Base-by-base conservation (phyloP, 257 asterid species). In the Verbascum thapsus region DNA sequence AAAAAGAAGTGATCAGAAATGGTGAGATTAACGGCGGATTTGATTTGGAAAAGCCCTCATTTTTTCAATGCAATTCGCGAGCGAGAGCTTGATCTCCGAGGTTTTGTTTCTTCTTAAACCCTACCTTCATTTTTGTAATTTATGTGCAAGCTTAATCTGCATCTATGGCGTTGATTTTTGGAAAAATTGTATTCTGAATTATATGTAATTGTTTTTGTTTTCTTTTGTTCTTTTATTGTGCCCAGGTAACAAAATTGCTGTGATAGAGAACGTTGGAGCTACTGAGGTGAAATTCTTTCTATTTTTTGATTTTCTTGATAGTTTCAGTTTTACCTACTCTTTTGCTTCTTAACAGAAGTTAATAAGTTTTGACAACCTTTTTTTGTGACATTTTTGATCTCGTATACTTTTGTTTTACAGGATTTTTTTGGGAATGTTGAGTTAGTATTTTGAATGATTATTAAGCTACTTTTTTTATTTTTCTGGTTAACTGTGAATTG, bases 11-110 rank as follows among this genome's bases (percentile, higher is more conserved):
- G 63, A 61, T 11, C 54, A 71, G 66, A 15, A 38, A 86, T 92
- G 98, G 98, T 92, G 85, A 76, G 98, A 55, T 43, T 88, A 66
- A 92, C 97, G 66, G 96, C 95, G 41, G 97, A 88, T 73, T 67
- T 92, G 67, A 82, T 92, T 18, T 77, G 96, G 95, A 89, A 92
- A 74, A 92, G 98, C 77, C 97, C 96, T 53, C 98, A 88, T 63
- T 91, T 92, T 42, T 92, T 88, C 86, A 91, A 91, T 62, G 96
- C 98, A 75, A 72, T 91, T 74, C 85, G 92, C 63, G 96, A 91
- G 74, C 96, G 96, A 20, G 96, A 91, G 61, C 81, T 91, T 32
- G 98, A 91, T 80, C 95, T 91, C 61, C 91, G 98, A 86, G 96
- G 96, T 91, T 61, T 44, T 45, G 6, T 11, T 51, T 49, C 38